Conservation (phyloP, 2,329 filamentous ascomycete genomes). For the Cladobotryum mycophilum region DNA sequence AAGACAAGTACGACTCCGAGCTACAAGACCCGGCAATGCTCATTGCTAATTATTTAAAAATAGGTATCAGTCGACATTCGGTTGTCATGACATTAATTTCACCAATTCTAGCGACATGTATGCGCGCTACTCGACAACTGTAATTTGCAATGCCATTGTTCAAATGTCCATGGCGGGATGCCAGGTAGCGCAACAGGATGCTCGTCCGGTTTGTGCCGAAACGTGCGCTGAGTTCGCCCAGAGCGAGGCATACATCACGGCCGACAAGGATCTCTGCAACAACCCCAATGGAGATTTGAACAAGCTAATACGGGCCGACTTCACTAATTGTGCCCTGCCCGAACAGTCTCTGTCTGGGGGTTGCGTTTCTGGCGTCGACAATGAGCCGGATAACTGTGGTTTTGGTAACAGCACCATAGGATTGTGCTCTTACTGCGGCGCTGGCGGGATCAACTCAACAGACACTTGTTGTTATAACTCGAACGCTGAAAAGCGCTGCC, state of each 20-base stretch:
- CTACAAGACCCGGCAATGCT: no score
- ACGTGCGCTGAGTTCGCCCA: conserved; percentile 81
- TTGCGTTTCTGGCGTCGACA: conserved; percentile 70
- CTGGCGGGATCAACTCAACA: conserved; percentile 81
- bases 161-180: conserved; percentile 78
- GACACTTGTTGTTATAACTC: conserved; percentile 91
- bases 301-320: conserved; percentile 81
- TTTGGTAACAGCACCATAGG: conserved; percentile 66
- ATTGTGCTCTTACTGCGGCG: conserved; percentile 79
- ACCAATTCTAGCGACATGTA: conserved; percentile 77
- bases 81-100: conserved; percentile 71
- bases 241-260: conserved; percentile 79
- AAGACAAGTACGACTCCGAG: conserved; percentile 58
- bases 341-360: conserved; percentile 66
- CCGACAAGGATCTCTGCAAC: conserved; percentile 67
- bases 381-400: conserved; percentile 84
- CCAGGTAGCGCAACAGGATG: conserved; percentile 54
- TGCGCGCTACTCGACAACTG: conserved; percentile 85
- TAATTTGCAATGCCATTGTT: conserved; percentile 89
- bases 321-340: conserved; percentile 80
- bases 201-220: conserved; percentile 78
- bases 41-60: not conserved
- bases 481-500: conserved; percentile 66
- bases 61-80: conserved; percentile 77
- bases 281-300: conserved; percentile 59